A percentile compares a stretch with the other conserved stretches of the same genome.
Evolutionary conservation across 257 asterid genomes (phyloP).

Genomic region (Pogostemon cablin): DNA sequence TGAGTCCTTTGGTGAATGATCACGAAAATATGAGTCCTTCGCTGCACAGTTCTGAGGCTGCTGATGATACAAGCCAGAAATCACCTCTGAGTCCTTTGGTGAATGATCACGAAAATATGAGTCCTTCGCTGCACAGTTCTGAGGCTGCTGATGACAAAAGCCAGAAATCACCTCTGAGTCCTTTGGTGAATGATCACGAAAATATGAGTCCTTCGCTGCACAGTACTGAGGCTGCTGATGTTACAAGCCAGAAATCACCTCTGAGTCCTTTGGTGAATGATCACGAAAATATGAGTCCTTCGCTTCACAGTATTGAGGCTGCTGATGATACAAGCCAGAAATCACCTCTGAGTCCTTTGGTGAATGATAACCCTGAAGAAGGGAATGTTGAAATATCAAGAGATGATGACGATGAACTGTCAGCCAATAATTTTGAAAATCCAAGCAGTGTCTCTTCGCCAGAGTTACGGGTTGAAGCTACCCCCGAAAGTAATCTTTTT

Average conservation of each 20-base stretch:
- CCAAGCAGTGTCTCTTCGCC: constrained; percentile 32
- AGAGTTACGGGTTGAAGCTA: constrained; percentile 44
- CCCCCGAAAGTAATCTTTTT: constrained; percentile 31
- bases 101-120: constrained; percentile 35
- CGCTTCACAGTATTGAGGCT: constrained; percentile 33
- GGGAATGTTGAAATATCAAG: constrained; percentile 41
- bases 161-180: constrained; percentile 40
- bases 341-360: constrained; percentile 37
- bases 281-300: constrained; percentile 38
- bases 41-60: constrained; percentile 31
- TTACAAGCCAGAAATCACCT: constrained; percentile 37
- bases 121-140: constrained; percentile 34
- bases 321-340: constrained; percentile 39
- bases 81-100: constrained; percentile 39
- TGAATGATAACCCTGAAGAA: constrained; percentile 41
- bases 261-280: constrained; percentile 36
- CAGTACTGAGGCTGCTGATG: constrained; percentile 37
- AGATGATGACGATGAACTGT: constrained; percentile 30
- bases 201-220: constrained; percentile 34
- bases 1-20: constrained; percentile 37
- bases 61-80: constrained; percentile 40
- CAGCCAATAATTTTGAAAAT: constrained; percentile 37
- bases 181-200: constrained; percentile 36
- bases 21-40: constrained; percentile 40
- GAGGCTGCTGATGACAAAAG: constrained; percentile 39